Evolutionary conservation across 2,329 filamentous ascomycete genomes (phyloP), one percentile per base, ranked within the genome.

Genomic region (Domatiomyces catenatus): DNA sequence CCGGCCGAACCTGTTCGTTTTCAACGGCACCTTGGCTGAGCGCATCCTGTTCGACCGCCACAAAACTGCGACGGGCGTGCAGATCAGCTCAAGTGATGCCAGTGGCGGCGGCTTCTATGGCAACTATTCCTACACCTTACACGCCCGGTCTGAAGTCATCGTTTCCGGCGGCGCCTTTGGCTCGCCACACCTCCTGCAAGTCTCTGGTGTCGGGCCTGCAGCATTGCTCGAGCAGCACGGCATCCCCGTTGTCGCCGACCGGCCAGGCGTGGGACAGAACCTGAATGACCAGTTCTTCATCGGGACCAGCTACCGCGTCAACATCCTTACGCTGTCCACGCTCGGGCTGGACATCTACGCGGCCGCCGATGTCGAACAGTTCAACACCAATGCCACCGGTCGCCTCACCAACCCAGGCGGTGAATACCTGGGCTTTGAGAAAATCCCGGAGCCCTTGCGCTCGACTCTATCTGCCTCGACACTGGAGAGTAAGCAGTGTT

Each of bases 161-260:
- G 62, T 84, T 2, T 73, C 74, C 3, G 77, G 77, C 0, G 80
- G 80, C 0, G 73, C 70, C 24, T 66, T 76, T 42, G 72, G 74
- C 59, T 79, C 75, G 8, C 80, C 73, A 4, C 77, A 75, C 62
- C 66, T 79, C 15, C 70, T 76, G n/a, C 79, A 83, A 55, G 65
- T 81, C 1, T 81, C 77, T 0, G 79, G 80, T 0, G 70, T 83
- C 42, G 80, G 80, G 2, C 54, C 54, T 7, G 51, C 48, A 4
- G 48, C 19, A 12, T 43, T 49, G 39, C 54, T 56, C 15, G 10
- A 49, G 10, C 24, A 56, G 51, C 43, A 51, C 42, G 46, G 32
- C 8, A 59, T 60, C 44, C 52, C 53, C 7, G 53, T 52, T 39
- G 43, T 58, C 28, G 26, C 48, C 12, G 44, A 61, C 46, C 53